Conservation (phyloP, 1,284 basidiomycete species). For the Pseudozyma sp. region DNA sequence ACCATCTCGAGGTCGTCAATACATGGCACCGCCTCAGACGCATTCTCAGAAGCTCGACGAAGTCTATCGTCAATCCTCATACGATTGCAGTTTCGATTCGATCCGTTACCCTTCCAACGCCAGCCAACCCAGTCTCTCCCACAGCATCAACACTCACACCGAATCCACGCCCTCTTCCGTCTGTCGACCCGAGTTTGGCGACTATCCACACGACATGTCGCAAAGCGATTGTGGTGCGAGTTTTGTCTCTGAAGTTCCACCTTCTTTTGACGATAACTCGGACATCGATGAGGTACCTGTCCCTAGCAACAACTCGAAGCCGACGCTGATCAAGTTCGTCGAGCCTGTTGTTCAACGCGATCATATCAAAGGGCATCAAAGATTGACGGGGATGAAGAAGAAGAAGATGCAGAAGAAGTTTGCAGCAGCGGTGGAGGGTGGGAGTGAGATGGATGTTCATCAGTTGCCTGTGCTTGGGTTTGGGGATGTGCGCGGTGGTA, state of each 20-base stretch:
- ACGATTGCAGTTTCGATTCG: constrained; percentile 33
- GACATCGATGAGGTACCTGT: constrained; percentile 27
- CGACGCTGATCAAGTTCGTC: constrained; percentile 42
- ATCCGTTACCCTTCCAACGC: constrained; percentile 38
- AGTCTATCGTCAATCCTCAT: constrained; percentile 22
- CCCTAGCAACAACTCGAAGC: constrained; percentile 14
- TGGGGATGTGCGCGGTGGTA: constrained; percentile 7
- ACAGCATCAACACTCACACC: constrained; percentile 43
- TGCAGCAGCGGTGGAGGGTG: constrained; percentile 1
- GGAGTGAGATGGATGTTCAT: constrained; percentile 16
- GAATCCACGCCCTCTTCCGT: constrained; percentile 41
- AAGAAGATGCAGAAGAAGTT: constrained; percentile 38
- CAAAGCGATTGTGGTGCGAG: constrained; percentile 31
- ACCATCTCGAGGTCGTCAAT: constrained; percentile 17
- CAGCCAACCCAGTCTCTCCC: constrained; percentile 39
- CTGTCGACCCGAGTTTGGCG: constrained; percentile 33
- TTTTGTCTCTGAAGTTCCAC: constrained; percentile 23
- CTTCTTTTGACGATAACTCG: constrained; percentile 38
- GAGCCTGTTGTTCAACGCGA: constrained; percentile 44
- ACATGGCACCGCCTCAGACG: constrained; percentile 4
- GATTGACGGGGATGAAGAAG: constrained; percentile 47
- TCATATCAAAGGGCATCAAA: constrained; percentile 8
- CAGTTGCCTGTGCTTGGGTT: constrained; percentile 38
- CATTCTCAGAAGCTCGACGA: constrained; percentile 6
- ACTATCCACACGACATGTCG: constrained; percentile 24